Evolutionary conservation across 805 yeast genomes (phyloP).

Genomic region (Saccharomycopsis javanensis): DNA sequence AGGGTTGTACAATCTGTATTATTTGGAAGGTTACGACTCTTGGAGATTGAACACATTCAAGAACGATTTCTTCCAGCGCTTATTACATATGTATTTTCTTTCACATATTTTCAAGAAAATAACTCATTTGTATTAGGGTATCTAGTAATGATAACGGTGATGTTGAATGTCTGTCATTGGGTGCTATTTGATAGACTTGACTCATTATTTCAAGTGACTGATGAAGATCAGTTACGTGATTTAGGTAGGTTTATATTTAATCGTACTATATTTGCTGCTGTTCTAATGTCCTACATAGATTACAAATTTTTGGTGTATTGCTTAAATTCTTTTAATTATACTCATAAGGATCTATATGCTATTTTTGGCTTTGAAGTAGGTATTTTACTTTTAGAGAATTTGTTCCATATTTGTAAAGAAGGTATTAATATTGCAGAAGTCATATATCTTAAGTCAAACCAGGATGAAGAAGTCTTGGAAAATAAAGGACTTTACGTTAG

Average conservation of each 20-base stretch:
- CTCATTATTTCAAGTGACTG: constrained; percentile 26
- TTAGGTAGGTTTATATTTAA: constrained; percentile 20
- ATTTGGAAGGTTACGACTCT: constrained; percentile 66
- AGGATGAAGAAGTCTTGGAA: constrained; percentile 68
- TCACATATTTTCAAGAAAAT: constrained; percentile 43
- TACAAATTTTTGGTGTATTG: constrained; percentile 21
- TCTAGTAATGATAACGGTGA: constrained; percentile 33
- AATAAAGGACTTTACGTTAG: constrained; percentile 51
- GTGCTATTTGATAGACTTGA: constrained; percentile 49
- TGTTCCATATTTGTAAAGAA: constrained; percentile 38
- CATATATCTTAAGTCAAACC: constrained; percentile 32
- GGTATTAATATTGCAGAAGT: constrained; percentile 49
- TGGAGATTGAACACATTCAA: constrained; percentile 67
- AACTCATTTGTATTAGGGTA: constrained; percentile 35
- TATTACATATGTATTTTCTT: constrained; percentile 50
- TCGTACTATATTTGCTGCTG: constrained; percentile 2
- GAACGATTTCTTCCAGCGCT: constrained; percentile 58
- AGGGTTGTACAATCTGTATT: constrained; percentile 41
- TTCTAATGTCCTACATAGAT: constrained; percentile 36
- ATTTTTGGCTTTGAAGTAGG: constrained; percentile 73
- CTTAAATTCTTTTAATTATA: constrained; percentile 35
- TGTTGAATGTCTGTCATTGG: constrained; percentile 69
- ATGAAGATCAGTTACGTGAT: constrained; percentile 22
- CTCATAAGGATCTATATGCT: constrained; percentile 38
- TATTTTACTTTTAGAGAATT: constrained; percentile 45